Conservation (phyloP, 2,329 filamentous ascomycete genomes). For the Colletotrichum simmondsii region DNA sequence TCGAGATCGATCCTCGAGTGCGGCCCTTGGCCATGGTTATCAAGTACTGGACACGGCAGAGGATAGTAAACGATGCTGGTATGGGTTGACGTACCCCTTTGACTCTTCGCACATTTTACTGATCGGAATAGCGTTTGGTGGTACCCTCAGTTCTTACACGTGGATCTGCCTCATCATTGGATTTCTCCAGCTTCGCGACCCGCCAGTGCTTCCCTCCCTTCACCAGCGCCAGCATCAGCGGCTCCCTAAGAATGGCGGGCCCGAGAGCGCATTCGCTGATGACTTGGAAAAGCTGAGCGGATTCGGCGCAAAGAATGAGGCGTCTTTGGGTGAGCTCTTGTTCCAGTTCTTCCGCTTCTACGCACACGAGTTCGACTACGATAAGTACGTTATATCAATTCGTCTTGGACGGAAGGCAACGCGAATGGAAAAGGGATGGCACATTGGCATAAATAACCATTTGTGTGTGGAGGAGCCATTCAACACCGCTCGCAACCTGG, state of each 20-base stretch:
- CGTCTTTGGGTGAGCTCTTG: conserved; percentile 84
- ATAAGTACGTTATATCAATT: conserved; percentile 85
- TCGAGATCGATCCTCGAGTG: conserved; percentile 90
- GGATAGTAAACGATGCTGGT: conserved; percentile 97
- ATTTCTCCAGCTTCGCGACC: conserved; percentile 88
- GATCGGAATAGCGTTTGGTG: conserved; percentile 77
- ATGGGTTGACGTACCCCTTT: conserved; percentile 49
- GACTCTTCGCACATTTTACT: conserved; percentile 29
- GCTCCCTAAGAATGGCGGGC: conserved; percentile 67
- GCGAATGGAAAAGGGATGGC: conserved; percentile 91
- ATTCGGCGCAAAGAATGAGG: conserved; percentile 83
- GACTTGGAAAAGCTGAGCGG: conserved; percentile 79
- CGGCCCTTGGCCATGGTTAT: conserved; percentile 94
- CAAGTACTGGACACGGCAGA: conserved; percentile 95
- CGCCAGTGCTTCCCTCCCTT: conserved; percentile 85
- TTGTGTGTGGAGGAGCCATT: conserved; percentile 98
- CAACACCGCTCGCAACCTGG: conserved; percentile 87
- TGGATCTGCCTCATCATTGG: conserved; percentile 99
- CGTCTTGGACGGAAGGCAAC: conserved; percentile 81
- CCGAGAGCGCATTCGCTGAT: conserved; percentile 84
- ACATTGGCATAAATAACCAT: conserved; percentile 80
- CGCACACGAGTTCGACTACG: conserved; percentile 92
- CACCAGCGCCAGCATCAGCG: conserved; percentile 78
- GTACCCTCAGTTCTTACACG: conserved; percentile 96
- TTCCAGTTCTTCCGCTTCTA: conserved; percentile 98